Conservation (phyloP, 805 yeast species). For the Kazachstania viticola region DNA sequence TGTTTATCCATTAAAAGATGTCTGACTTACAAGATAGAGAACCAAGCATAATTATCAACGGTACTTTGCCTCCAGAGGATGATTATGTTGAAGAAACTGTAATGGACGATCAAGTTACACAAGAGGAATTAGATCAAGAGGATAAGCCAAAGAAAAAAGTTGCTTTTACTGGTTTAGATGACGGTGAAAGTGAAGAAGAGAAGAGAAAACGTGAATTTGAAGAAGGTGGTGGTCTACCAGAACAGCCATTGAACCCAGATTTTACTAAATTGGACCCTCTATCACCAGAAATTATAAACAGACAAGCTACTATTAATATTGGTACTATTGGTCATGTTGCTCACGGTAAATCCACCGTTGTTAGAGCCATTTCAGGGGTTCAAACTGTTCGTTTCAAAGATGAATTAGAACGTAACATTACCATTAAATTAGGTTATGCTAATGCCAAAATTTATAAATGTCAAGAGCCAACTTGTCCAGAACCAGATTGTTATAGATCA, state of each 20-base stretch:
- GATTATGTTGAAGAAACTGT: conserved; percentile 24
- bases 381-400: conserved; percentile 98
- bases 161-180: conserved; percentile 64
- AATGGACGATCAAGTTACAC: conserved; percentile 25
- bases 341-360: conserved; percentile 90
- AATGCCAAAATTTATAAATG: conserved; percentile 96
- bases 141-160: conserved; percentile 56
- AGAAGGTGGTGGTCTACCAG: conserved; percentile 98
- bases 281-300: conserved; percentile 89
- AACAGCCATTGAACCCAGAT: conserved; percentile 87
- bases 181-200: conserved; percentile 62
- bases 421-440: conserved; percentile 97
- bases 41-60: conserved; percentile 74
- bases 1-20: conserved; percentile 31
- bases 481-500: conserved; percentile 90
- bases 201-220: conserved; percentile 74
- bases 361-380: conserved; percentile 93
- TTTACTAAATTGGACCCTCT: conserved; percentile 71
- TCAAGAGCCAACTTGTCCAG: conserved; percentile 74
- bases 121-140: conserved; percentile 29
- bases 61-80: conserved; percentile 34
- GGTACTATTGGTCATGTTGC: conserved; percentile 97
- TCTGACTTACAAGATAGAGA: conserved; percentile 74
- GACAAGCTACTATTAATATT: conserved; percentile 98
- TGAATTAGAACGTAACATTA: conserved; percentile 97